A percentile compares a stretch with the other conserved stretches of the same genome.
phyloP scores from a whole-genome alignment of 2,329 filamentous ascomycete species.

The Cladophialophora immunda region DNA sequence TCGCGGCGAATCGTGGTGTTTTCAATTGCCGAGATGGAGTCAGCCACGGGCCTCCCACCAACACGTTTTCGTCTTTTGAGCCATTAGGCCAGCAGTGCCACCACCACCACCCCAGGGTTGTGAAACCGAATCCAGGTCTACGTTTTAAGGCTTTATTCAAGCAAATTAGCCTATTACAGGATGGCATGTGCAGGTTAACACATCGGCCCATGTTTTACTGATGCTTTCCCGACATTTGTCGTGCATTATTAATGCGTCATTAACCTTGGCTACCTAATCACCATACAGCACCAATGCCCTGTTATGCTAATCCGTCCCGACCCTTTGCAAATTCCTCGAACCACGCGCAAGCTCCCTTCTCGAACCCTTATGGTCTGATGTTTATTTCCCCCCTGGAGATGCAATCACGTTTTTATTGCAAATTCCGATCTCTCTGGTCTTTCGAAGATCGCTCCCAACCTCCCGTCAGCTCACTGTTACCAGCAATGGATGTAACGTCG shows the following conservation, averaged over 20 bases:
- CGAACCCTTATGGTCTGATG: background rate
- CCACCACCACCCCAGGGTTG: background rate
- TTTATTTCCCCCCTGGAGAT: background rate
- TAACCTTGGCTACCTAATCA: background rate
- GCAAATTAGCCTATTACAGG: background rate
- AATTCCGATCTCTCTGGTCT: background rate
- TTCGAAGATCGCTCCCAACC: background rate
- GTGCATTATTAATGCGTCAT: slow-evolving; percentile 20
- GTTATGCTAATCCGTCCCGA: background rate
- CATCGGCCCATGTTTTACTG: background rate
- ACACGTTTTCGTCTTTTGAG: background rate
- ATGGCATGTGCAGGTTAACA: background rate
- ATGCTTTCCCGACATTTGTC: slow-evolving; percentile 2
- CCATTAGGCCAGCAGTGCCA: slow-evolving; percentile 6
- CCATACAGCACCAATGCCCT: background rate
- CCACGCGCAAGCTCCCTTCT: background rate
- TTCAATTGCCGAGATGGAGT: background rate
- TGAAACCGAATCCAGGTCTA: background rate
- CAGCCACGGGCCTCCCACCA: background rate
- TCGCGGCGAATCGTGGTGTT: slow-evolving; percentile 3
- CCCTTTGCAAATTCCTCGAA: background rate
- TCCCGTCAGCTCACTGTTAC: slow-evolving; percentile 7
- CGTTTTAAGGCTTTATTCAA: slow-evolving; percentile 3
- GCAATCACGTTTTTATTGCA: background rate
- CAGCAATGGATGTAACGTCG: slow-evolving; percentile 16